A percentile compares a stretch with the other conserved stretches of the same genome.
phyloP scores from a whole-genome alignment of 768 basidiomycete species.

The Phylloporus rhodoxanthus region DNA sequence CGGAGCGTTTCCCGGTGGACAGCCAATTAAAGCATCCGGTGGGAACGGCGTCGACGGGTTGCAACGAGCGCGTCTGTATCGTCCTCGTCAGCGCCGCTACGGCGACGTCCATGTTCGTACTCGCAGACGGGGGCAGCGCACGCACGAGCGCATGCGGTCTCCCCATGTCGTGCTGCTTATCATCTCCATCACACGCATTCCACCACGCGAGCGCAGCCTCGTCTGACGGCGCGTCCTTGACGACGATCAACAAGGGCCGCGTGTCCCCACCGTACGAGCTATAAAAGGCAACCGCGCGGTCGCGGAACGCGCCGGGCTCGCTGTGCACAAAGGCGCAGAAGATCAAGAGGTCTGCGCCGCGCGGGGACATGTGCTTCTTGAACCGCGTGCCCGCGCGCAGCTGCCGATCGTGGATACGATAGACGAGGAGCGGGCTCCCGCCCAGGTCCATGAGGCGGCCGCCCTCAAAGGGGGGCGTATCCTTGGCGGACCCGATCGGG shows the following conservation, averaged over 20 bases:
- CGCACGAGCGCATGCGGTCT: conserved; percentile 20
- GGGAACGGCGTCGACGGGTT: conserved; percentile 17
- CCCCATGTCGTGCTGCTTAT: conserved; percentile 1
- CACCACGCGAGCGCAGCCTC: conserved; percentile 20
- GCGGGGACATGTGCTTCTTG: conserved; percentile 20
- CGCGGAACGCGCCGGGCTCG: conserved; percentile 5
- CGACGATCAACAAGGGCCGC: conserved; percentile 23
- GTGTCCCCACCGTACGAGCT: conserved; percentile 23
- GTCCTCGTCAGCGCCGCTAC: conserved; percentile 8
- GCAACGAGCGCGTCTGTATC: conserved; percentile 21
- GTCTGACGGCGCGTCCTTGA: conserved; percentile 18
- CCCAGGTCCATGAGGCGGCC: conserved; percentile 17
- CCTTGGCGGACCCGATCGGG: conserved; percentile 9
- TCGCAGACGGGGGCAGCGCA: conserved; percentile 13
- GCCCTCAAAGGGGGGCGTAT: conserved; percentile 15
- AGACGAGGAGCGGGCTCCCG: conserved; percentile 13
- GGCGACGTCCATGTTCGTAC: not conserved
- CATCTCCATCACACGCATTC: conserved; percentile 5
- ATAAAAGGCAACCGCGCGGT: conserved; percentile 13
- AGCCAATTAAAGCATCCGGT: conserved; percentile 22
- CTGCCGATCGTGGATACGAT: conserved; percentile 20
- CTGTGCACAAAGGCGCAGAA: conserved; percentile 14
- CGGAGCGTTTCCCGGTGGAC: conserved; percentile 1
- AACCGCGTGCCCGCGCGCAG: conserved; percentile 18
- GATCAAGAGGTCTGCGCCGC: conserved; percentile 24